These are phyloP conservation scores for Phytopythium vexans DNA, from an alignment of 352 stramenopile genomes.

Conservation along the genomic window DNA sequence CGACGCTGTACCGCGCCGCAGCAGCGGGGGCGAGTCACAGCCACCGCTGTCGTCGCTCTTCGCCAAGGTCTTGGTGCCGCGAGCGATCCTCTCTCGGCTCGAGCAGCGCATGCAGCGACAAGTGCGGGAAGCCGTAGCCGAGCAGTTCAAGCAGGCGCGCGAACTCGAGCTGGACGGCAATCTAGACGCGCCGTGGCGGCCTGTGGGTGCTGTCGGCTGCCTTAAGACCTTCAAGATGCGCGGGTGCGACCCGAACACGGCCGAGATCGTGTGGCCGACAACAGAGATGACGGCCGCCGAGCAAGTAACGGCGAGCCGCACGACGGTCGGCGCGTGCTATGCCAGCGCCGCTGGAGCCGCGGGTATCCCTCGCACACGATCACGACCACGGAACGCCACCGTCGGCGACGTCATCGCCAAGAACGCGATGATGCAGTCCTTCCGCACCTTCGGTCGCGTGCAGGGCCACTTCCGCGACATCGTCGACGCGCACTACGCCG, in stretches of 20 bases:
- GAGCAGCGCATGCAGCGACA: conserved; percentile 42
- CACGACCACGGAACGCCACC: background rate
- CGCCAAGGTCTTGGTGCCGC: conserved; percentile 24
- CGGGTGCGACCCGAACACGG: conserved; percentile 21
- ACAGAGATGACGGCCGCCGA: conserved; percentile 1
- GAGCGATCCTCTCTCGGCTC: conserved; percentile 17
- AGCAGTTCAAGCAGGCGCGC: conserved; percentile 16
- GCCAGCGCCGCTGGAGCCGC: conserved; percentile 12
- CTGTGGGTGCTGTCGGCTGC: conserved; percentile 26
- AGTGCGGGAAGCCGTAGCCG: conserved; percentile 38
- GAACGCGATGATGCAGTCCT: conserved; percentile 25
- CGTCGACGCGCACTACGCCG: conserved; percentile 30
- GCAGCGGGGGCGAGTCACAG: conserved; percentile 4
- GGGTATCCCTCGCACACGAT: background rate
- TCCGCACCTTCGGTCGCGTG: conserved; percentile 40
- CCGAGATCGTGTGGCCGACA: conserved; percentile 18
- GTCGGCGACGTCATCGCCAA: conserved; percentile 10
- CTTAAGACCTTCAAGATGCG: conserved; percentile 43
- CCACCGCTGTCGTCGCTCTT: conserved; percentile 15
- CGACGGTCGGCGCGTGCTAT: background rate
- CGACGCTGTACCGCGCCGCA: conserved; percentile 12
- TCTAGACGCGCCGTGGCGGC: conserved; percentile 38
- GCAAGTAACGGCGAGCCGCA: background rate
- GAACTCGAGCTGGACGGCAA: conserved; percentile 11
- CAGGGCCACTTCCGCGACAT: conserved; percentile 55